These are phyloP conservation scores for Lentinula aciculospora DNA, from an alignment of 768 basidiomycete genomes.

Conservation along the genomic window DNA sequence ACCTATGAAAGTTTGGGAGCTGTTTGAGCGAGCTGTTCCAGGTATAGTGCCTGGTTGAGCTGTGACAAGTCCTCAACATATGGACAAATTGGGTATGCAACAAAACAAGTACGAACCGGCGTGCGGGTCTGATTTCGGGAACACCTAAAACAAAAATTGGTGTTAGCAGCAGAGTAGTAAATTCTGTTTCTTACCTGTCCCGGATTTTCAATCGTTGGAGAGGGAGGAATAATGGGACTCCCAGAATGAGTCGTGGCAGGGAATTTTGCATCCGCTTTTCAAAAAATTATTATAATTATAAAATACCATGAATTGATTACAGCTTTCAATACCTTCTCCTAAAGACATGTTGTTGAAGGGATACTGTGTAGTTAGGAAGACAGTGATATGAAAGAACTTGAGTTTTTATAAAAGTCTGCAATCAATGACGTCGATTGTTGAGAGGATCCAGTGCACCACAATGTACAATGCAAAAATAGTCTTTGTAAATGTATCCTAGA, in stretches of 20 bases:
- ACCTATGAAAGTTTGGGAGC: constrained; percentile 21
- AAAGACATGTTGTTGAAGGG: not conserved
- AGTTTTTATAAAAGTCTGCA: not conserved
- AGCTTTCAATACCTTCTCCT: constrained; percentile 2
- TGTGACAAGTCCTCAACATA: not conserved
- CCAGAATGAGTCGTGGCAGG: not conserved
- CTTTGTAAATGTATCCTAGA: no score
- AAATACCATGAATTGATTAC: not conserved
- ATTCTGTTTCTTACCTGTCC: not conserved
- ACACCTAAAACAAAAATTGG: not conserved
- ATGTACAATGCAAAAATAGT: no score
- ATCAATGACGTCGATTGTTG: not conserved
- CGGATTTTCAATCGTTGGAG: constrained; percentile 4
- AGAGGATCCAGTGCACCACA: not conserved
- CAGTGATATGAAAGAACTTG: not conserved
- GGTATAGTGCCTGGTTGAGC: not conserved
- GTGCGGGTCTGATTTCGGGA: constrained; percentile 5
- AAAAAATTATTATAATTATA: not conserved
- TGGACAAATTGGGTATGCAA: no score
- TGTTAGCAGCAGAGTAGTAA: not conserved
- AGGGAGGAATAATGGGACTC: constrained; percentile 1
- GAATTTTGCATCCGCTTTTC: constrained; percentile 6
- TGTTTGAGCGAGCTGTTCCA: not conserved
- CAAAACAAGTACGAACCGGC: not conserved
- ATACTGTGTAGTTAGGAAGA: not conserved